Percentiles rank a stretch among this genome's conserved stretches.
phyloP scores from a whole-genome alignment of 2,329 filamentous ascomycete genomes.

The Aurifilum marmelostoma region DNA sequence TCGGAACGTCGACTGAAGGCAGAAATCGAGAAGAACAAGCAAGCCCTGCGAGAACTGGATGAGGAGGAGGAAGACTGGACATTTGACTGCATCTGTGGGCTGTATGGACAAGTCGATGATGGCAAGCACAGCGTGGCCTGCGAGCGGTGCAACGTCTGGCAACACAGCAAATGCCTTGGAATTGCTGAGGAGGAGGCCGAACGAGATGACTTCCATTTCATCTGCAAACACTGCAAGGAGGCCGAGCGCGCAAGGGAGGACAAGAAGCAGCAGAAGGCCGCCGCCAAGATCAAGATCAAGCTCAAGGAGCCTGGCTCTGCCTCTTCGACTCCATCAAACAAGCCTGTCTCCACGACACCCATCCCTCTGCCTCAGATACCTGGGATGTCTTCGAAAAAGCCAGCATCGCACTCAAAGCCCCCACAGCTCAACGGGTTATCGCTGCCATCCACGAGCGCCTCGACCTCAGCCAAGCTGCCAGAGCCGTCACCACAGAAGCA shows the following conservation, averaged over 20 bases:
- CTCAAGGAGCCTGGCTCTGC: slow-evolving; percentile 41
- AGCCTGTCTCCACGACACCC: slow-evolving; percentile 32
- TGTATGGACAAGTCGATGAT: slow-evolving; percentile 91
- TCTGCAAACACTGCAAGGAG: slow-evolving; percentile 77
- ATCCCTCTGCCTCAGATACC: slow-evolving; percentile 28
- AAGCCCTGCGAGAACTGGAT: slow-evolving; percentile 72
- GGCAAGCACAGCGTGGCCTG: slow-evolving; percentile 93
- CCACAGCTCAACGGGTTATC: slow-evolving; percentile 24
- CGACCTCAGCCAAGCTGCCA: slow-evolving; percentile 15
- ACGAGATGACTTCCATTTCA: slow-evolving; percentile 81
- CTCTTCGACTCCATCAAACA: slow-evolving; percentile 33
- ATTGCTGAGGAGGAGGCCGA: slow-evolving; percentile 81
- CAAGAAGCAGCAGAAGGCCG: slow-evolving; percentile 62
- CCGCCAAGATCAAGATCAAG: slow-evolving; percentile 58
- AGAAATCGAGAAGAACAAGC: slow-evolving; percentile 79
- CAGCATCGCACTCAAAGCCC: slow-evolving; percentile 9
- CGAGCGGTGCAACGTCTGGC: slow-evolving; percentile 93
- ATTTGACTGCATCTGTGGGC: slow-evolving; percentile 92
- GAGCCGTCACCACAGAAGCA: slow-evolving; percentile 29
- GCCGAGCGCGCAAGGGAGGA: slow-evolving; percentile 57
- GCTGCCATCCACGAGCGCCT: slow-evolving; percentile 22
- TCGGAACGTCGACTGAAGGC: slow-evolving; percentile 82
- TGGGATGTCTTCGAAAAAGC: slow-evolving; percentile 23
- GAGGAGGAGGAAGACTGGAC: slow-evolving; percentile 81
- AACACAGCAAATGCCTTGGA: slow-evolving; percentile 90